Percentiles rank a stretch among this genome's conserved stretches.
Conservation (phyloP, 768 basidiomycete species). For the Suillus discolor region DNA sequence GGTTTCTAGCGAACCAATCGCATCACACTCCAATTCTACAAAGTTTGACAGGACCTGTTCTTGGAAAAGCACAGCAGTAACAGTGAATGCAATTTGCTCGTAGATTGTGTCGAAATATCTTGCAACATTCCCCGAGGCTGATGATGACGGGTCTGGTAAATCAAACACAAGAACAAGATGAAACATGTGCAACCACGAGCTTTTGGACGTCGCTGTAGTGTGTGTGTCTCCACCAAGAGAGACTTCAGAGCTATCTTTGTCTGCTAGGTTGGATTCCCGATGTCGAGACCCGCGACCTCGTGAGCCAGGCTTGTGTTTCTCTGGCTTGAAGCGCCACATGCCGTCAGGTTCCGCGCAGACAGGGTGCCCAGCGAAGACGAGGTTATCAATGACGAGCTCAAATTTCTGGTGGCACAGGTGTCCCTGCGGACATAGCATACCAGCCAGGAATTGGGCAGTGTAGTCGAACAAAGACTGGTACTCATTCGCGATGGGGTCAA, state of each 20-base stretch:
- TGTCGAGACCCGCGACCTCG: slow-evolving; percentile 61
- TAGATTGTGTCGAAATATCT: slow-evolving; percentile 89
- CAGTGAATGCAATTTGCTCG: slow-evolving; percentile 84
- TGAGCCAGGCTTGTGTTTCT: slow-evolving; percentile 51
- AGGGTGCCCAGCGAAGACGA: slow-evolving; percentile 94
- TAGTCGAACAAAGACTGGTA: slow-evolving; percentile 81
- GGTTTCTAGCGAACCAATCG: slow-evolving; percentile 71
- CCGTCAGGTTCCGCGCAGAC: slow-evolving; percentile 79
- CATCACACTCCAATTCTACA: slow-evolving; percentile 80
- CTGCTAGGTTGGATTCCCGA: slow-evolving; percentile 36
- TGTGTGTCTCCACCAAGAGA: slow-evolving; percentile 40
- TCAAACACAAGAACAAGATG: slow-evolving; percentile 89
- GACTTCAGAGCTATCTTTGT: slow-evolving; percentile 35
- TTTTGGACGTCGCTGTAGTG: slow-evolving; percentile 25
- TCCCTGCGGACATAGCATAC: slow-evolving; percentile 74
- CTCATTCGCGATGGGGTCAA: slow-evolving; percentile 43
- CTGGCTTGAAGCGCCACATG: slow-evolving; percentile 73
- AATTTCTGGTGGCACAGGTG: slow-evolving; percentile 93
- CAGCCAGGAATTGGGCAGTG: slow-evolving; percentile 78
- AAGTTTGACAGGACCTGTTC: slow-evolving; percentile 88
- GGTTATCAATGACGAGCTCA: slow-evolving; percentile 87
- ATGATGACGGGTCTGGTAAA: slow-evolving; percentile 87
- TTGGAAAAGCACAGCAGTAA: slow-evolving; percentile 90
- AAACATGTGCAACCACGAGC: slow-evolving; percentile 71
- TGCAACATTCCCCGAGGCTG: slow-evolving; percentile 71